Conservation (phyloP, 225 moss, liverwort and hornwort species). For the Bryoerythrophyllum caledonicum region DNA sequence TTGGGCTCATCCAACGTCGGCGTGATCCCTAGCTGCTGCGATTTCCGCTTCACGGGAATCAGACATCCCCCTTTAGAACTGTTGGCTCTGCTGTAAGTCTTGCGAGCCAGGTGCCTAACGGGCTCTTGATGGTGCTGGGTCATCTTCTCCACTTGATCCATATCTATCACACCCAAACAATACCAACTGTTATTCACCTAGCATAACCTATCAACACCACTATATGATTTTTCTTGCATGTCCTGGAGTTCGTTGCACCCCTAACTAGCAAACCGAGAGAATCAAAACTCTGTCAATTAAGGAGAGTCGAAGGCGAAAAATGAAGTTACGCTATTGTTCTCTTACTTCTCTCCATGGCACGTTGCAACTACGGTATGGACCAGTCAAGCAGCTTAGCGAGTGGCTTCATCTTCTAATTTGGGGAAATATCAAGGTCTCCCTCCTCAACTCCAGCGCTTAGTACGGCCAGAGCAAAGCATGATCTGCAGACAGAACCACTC, state of each 20-base stretch:
- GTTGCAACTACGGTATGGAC: not conserved
- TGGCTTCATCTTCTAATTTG: conserved; percentile 11
- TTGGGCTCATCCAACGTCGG: conserved; percentile 8
- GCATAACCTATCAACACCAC: not conserved
- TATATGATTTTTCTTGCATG: not conserved
- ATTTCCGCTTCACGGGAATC: conserved; percentile 22
- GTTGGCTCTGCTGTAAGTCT: conserved; percentile 12
- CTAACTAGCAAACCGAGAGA: not conserved
- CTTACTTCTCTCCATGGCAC: conserved; percentile 19
- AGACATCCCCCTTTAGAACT: conserved; percentile 17
- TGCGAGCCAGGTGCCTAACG: conserved; percentile 13
- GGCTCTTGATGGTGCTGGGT: conserved; percentile 23
- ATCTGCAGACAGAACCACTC: too few relatives aligned
- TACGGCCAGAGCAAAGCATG: not conserved
- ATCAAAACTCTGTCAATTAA: not conserved
- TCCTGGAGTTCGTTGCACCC: not conserved
- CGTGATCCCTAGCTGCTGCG: conserved; percentile 15
- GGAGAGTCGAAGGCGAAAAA: not conserved
- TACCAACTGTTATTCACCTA: not conserved
- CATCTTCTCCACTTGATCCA: conserved; percentile 33
- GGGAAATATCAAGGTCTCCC: conserved; percentile 2
- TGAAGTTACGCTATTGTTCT: too few relatives aligned
- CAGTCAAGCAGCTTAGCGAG: conserved; percentile 1
- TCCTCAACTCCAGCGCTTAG: conserved; percentile 8
- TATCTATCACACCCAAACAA: conserved; percentile 18